Base-by-base conservation (phyloP, 352 stramenopile species). In the Phytophthora constricta region DNA sequence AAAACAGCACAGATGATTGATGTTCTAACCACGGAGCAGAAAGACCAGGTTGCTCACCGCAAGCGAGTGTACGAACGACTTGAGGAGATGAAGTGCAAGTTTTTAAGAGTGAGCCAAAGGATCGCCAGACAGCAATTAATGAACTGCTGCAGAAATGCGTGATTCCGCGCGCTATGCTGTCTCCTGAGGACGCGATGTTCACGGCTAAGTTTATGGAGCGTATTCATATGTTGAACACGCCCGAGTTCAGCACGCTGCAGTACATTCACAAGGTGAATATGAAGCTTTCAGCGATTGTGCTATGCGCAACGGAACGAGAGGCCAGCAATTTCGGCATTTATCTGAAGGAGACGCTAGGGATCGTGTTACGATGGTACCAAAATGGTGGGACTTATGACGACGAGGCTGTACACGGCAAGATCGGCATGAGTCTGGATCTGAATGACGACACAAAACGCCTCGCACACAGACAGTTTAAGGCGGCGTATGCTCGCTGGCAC, bases 261-360 rank as follows among this genome's bases (percentile, higher is more conserved):
- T 96, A 96, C 66, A 89, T 93, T 52, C 77, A 90, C 74, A 90
- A 87, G 51, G 76, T 92, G 26, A 89, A 84, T 23, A 64, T 93
- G 45, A 89, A 93, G 68, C 68, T 96, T 7, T 87, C 87, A 33
- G 82, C 86, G 11, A 80, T 93, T 14, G 84, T 96, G 39, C 64
- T 95, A 16, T 95, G 87, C 34, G 80, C 89, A 20, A 96, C 89
- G 0, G 89, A 96, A 62, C 84, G 86, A 2, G 89, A 96, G 65
- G 89, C 89, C 0, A 84, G 80, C 25, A 95, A 93, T 65, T 93
- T 96, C 60, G 89, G 89, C 1, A 90, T 96, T 28, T 96, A 94
- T 42, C 66, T 96, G 37, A 90, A 90, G 43, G 89, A 95, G 56
- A 95, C 87, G 1, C 70, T 95, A 51, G 70, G 43, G 1, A 62